Evolutionary conservation across 768 basidiomycete genomes (phyloP).

Genomic region (Leccinum barrowsii): DNA sequence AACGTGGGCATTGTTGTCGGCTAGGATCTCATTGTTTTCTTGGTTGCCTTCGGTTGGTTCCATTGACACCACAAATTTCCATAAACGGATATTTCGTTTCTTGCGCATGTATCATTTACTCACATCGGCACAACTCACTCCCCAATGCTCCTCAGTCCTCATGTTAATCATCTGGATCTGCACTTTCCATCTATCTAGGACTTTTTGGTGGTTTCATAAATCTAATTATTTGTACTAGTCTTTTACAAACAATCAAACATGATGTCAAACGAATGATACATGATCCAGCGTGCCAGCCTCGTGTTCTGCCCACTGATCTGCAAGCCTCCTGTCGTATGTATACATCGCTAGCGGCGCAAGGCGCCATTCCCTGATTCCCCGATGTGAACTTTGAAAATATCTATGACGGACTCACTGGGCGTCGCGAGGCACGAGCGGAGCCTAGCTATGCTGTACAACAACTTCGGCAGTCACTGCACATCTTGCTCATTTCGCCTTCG

Average conservation of each 20-base stretch:
- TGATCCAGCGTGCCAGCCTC: too few species aligned
- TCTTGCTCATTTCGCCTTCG: too few species aligned
- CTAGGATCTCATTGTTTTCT: background rate
- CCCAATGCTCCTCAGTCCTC: background rate
- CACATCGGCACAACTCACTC: conserved; percentile 10
- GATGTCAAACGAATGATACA: background rate
- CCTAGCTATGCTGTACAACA: too few species aligned
- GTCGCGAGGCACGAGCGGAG: too few species aligned
- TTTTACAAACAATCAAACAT: background rate
- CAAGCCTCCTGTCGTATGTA: background rate
- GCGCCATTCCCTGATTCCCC: too few species aligned
- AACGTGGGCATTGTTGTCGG: background rate
- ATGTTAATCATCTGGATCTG: conserved; percentile 16
- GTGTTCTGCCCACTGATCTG: background rate
- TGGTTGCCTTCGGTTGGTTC: conserved; percentile 2
- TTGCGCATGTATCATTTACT: conserved; percentile 16
- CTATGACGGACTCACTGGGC: too few species aligned
- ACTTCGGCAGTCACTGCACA: too few species aligned
- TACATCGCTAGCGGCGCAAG: too few species aligned
- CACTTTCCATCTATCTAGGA: conserved; percentile 7
- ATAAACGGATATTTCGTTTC: conserved; percentile 9
- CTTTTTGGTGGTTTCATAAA: conserved; percentile 2
- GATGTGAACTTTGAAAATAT: too few species aligned
- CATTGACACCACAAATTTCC: conserved; percentile 12
- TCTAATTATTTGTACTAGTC: background rate